Evolutionary conservation across 1,284 basidiomycete genomes (phyloP), one percentile per base, ranked within the genome.

Genomic region (Cryptococcus amylolentus): DNA sequence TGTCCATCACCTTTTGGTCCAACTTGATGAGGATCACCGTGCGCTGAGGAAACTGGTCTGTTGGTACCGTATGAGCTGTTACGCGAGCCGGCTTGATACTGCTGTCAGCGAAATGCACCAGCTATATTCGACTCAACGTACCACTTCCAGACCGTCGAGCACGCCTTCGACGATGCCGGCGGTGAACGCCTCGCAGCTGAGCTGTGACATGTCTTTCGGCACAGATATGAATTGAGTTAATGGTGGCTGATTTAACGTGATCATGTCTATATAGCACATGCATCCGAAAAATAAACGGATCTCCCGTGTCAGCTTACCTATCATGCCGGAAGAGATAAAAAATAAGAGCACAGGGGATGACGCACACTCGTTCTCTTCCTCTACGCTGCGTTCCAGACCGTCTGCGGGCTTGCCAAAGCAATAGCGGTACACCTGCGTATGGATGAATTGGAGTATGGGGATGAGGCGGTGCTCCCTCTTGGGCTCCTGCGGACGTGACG

Each of bases 151-250:
- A 0, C 93, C 94, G 72, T 99, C 95, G 57, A 98, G 81, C 4
- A 97, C 91, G 7, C 93, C 95, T 78, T 99, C 96, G 4, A 99
- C 93, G 55, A 98, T 88, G 0, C 96, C 95, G 5, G 95, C 95
- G 0, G 93, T 93, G 72, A 96, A 89, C 1, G 95, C 97, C 39
- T 94, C 97, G 70, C 94, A 97, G 68, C 88, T 93, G 40, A 99
- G 82, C 68, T 91, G 88, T 61, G 86, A 88, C 85, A 98, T 88
- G 70, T 98, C 96, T 66, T 86, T 87, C 6, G 95, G 96, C 26
- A 98, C 88, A 18, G 91, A 92, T 60, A 99, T 92, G 66, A 89
- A 83, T 62, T 89, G 85, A 54, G 96, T 93, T 63, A 98, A 83
- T 20, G 88, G 84, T 12, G 96, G 94, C 70, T 92, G 88, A 72